Evolutionary conservation across 345 rosid species (phyloP), one percentile per base, ranked within the genome.

Genomic region (Populus tremula): DNA sequence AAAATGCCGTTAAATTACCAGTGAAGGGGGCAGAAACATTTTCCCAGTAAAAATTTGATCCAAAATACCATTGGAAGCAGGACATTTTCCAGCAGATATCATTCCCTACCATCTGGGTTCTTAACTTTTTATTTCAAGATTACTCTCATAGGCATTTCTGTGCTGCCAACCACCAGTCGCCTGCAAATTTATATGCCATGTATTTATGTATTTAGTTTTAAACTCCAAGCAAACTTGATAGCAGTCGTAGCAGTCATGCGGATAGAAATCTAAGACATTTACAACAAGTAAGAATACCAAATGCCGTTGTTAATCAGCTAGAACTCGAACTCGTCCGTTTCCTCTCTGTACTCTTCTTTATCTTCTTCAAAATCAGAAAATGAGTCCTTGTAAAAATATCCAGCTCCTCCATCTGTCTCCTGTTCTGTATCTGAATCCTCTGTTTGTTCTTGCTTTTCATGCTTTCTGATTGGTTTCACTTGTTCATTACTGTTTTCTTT

Each of bases 261-360:
- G 47, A 7, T 20, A 20, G 45, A 13, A 5, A 78, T 39, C 31
- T 11, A 67, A 62, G 16, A 61, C n/a, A 68, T 9, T 67, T 67
- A 36, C 50, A 41, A n/a, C 66, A 70, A 61, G 69, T 66, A 36
- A 25, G 14, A 63, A 3, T 36, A 33, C 43, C 17, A 27, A 71
- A 14, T 33, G 70, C 50, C 25, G 45, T 45, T 8, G 5, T 13
- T 61, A 59, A 35, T 62, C 65, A 45, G 49, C 82, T 86, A 86
- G 78, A 87, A 87, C 78, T 75, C 83, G 1, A 83, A 71, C 45
- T 81, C 86, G 2, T 87, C 80, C 23, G 64, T 84, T 71, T 76
- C 84, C 43, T 77, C 86, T 66, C 69, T 81, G 72, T 81, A 31
- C 70, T 79, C 82, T 39, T 76, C 83, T 50, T 72, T 41, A 31